Conservation (phyloP, 257 asterid genomes). For the Anisodus acutangulus region DNA sequence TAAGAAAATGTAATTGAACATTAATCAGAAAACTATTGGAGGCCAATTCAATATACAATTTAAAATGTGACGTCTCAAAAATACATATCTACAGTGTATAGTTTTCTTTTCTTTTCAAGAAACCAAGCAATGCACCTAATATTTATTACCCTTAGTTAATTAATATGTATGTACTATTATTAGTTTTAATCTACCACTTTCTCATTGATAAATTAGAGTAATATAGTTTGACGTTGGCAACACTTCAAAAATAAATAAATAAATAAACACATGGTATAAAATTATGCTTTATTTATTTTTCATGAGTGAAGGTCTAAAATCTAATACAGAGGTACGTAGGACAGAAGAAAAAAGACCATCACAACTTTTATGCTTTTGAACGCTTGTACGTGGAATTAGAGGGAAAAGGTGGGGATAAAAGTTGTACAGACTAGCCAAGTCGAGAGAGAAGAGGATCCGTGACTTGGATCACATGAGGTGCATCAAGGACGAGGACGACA, state of each 20-base stretch:
- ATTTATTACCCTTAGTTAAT: not conserved
- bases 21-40: too few relatives aligned
- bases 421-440: too few relatives aligned
- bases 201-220: not conserved
- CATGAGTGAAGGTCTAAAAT: too few relatives aligned
- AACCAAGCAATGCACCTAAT: not conserved
- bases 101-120: not conserved
- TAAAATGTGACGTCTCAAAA: not conserved
- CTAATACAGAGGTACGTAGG: too few relatives aligned
- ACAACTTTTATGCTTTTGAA: too few relatives aligned
- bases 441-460: too few relatives aligned
- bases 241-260: not conserved
- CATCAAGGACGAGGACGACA: too few relatives aligned
- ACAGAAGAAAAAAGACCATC: too few relatives aligned
- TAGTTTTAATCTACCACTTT: not conserved
- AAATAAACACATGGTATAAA: not conserved
- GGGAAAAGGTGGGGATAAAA: too few relatives aligned
- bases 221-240: not conserved
- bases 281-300: too few relatives aligned
- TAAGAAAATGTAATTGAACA: not conserved
- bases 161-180: not conserved
- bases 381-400: too few relatives aligned
- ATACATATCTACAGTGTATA: not conserved
- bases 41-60: not conserved
- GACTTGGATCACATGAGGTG: too few relatives aligned